These are phyloP conservation scores for Sungouiella thailandica DNA, from an alignment of 805 yeast species.

Conservation along the genomic window DNA sequence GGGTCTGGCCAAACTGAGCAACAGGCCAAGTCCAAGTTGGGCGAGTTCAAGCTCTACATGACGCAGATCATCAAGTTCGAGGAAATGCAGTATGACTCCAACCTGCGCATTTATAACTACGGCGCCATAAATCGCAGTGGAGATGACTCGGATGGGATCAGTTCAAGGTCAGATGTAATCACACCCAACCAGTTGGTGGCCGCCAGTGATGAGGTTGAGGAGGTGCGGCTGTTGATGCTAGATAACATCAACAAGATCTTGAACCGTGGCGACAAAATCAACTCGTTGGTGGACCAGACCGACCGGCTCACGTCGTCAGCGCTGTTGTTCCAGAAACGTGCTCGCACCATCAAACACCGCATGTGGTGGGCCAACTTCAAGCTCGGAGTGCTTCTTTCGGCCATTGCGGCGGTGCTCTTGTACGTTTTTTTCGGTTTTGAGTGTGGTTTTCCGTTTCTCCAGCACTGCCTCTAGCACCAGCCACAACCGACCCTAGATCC, in stretches of 20 bases:
- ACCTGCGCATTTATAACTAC: conserved; percentile 28
- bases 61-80: conserved; percentile 52
- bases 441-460: conserved; percentile 52
- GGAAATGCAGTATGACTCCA: conserved; percentile 41
- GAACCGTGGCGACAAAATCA: conserved; percentile 74
- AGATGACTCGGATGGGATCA: conserved; percentile 12
- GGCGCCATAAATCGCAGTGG: conserved; percentile 21
- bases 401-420: conserved; percentile 22
- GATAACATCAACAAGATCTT: conserved; percentile 68
- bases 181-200: conserved; percentile 34
- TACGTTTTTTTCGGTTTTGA: conserved; percentile 46
- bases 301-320: conserved; percentile 64
- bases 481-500: too few species aligned
- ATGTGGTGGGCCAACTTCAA: conserved; percentile 67
- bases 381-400: conserved; percentile 27
- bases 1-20: conserved; percentile 5
- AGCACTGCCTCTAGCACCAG: conserved; percentile 26
- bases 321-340: conserved; percentile 62
- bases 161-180: conserved; percentile 17
- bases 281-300: conserved; percentile 72
- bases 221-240: conserved; percentile 63
- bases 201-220: conserved; percentile 54
- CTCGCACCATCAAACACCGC: conserved; percentile 55
- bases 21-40: conserved; percentile 22
- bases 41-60: conserved; percentile 54